Conservation (phyloP, 345 rosid genomes). For the Lenwebbia sp. region DNA sequence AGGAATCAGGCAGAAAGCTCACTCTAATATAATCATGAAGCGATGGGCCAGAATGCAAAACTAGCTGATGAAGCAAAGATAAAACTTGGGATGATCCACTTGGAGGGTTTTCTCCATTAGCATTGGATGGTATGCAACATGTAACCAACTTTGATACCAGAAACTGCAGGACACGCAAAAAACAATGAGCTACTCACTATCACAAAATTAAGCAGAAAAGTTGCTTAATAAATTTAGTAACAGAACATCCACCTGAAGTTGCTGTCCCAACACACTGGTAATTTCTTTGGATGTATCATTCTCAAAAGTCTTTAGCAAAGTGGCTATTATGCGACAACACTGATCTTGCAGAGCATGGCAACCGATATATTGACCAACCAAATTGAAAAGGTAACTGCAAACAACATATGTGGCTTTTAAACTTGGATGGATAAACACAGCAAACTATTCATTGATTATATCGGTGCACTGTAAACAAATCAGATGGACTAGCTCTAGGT, state of each 20-base stretch:
- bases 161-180: constrained; percentile 38
- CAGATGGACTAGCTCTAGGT: not conserved
- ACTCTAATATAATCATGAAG: constrained; percentile 75
- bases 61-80: constrained; percentile 54
- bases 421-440: not conserved
- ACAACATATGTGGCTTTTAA: constrained; percentile 1
- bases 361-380: constrained; percentile 72
- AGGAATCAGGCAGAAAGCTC: constrained; percentile 7
- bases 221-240: not conserved
- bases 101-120: constrained; percentile 29
- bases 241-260: constrained; percentile 58
- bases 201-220: not conserved
- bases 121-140: constrained; percentile 48
- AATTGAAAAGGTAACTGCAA: constrained; percentile 79
- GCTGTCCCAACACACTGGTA: constrained; percentile 72
- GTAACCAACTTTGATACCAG: constrained; percentile 89
- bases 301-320: constrained; percentile 45
- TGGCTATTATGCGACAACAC: constrained; percentile 64
- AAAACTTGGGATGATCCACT: constrained; percentile 41
- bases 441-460: not conserved
- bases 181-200: not conserved
- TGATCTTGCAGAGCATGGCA: constrained; percentile 68
- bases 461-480: not conserved
- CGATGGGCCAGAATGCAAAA: constrained; percentile 47
- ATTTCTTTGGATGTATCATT: constrained; percentile 50